A percentile compares a stretch with the other conserved stretches of the same genome.
phyloP scores from a whole-genome alignment of 768 basidiomycete species.

The Pisolithus sp. region DNA sequence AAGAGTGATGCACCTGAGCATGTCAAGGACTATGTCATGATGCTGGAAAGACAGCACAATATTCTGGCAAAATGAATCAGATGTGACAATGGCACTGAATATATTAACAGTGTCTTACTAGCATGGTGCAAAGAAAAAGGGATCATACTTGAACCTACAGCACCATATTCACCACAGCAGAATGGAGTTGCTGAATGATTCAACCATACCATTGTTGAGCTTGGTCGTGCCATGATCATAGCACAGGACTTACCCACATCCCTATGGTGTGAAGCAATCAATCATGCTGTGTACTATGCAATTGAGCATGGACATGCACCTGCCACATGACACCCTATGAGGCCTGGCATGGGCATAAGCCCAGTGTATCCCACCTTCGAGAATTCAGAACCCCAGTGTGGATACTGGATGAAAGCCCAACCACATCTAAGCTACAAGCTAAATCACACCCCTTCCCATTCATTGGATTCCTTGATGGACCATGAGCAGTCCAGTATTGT shows the following conservation, averaged over 20 bases:
- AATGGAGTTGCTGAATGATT: neutral
- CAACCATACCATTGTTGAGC: neutral
- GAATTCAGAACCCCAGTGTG: too few species aligned
- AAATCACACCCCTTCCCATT: too few species aligned
- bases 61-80: neutral
- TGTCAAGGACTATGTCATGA: neutral
- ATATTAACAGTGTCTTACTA: neutral
- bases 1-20: neutral
- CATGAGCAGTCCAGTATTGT: too few species aligned
- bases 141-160: neutral
- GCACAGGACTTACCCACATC: neutral
- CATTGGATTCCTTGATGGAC: too few species aligned
- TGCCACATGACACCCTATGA: too few species aligned
- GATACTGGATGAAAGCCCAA: too few species aligned
- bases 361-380: too few species aligned
- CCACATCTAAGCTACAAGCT: too few species aligned
- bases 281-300: neutral
- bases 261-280: neutral
- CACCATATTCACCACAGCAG: neutral
- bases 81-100: neutral
- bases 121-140: neutral
- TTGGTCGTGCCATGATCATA: neutral
- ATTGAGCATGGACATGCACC: neutral
- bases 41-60: neutral
- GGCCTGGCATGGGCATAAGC: too few species aligned